Conservation (phyloP, 192 early-diverging fungal genomes). For the Rhizoclosmatium sp. region DNA sequence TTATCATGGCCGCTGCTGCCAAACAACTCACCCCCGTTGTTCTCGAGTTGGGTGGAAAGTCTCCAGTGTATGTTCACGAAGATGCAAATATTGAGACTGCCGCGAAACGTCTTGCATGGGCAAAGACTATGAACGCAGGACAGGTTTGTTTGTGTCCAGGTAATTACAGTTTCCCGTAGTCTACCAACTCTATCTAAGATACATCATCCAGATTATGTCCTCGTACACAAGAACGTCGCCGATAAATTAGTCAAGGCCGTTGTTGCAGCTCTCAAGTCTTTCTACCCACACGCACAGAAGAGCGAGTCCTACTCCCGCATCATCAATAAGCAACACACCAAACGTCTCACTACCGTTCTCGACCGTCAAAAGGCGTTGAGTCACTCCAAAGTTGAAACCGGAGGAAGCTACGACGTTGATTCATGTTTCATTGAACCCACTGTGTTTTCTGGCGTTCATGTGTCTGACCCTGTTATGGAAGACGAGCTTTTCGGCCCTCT, state of each 20-base stretch:
- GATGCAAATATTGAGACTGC: conserved; percentile 64
- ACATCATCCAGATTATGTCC: conserved; percentile 80
- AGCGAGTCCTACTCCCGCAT: conserved; percentile 74
- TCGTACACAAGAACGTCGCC: conserved; percentile 68
- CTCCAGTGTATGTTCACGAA: conserved; percentile 63
- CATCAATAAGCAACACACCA: conserved; percentile 73
- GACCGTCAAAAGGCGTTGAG: conserved; percentile 45
- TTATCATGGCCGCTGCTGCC: conserved; percentile 84
- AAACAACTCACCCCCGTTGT: conserved; percentile 87
- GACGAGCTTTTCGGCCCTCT: conserved; percentile 95
- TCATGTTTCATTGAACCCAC: conserved; percentile 85
- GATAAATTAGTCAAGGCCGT: conserved; percentile 67
- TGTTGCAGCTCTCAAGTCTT: conserved; percentile 34
- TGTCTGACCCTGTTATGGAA: conserved; percentile 66
- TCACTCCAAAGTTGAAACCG: conserved; percentile 54
- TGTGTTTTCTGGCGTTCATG: conserved; percentile 74
- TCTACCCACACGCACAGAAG: conserved; percentile 47
- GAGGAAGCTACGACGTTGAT: conserved; percentile 61
- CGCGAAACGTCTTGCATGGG: conserved; percentile 80
- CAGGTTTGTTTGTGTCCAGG: conserved; percentile 63
- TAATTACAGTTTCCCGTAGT: neutral
- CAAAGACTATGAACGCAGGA: conserved; percentile 86
- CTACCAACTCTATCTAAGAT: neutral
- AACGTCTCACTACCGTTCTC: conserved; percentile 69
- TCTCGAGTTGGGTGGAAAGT: conserved; percentile 96